Evolutionary conservation across 352 stramenopile species (phyloP).

Genomic region (Globisporangium cederbergense): DNA sequence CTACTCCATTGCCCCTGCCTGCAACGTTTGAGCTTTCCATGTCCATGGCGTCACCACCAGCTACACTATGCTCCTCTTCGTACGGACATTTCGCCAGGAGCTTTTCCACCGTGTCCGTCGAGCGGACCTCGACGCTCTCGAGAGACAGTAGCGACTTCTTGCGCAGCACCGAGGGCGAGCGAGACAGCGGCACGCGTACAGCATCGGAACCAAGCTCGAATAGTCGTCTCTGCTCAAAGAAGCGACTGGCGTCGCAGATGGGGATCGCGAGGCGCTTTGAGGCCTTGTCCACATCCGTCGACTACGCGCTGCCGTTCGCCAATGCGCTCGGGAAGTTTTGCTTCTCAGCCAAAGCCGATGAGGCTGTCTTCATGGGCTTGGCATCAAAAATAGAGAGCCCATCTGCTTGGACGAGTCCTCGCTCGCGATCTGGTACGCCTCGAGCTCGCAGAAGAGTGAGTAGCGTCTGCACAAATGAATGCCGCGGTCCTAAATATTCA

Average conservation of each 20-base stretch:
- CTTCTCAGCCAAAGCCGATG: conserved; percentile 18
- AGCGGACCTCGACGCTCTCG: conserved; percentile 43
- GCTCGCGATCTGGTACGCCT: conserved; percentile 65
- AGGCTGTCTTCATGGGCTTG: conserved; percentile 14
- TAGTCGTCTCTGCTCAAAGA: conserved; percentile 1
- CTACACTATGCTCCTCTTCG: conserved; percentile 15
- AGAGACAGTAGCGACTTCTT: conserved; percentile 2
- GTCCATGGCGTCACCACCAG: conserved; percentile 26
- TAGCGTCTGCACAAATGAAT: conserved; percentile 21
- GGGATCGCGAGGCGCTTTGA: conserved; percentile 39
- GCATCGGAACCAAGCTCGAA: conserved; percentile 12
- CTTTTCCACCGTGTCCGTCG: conserved; percentile 35
- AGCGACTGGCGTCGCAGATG: conserved; percentile 24
- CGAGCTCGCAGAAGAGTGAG: conserved; percentile 66
- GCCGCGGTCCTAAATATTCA: too few relatives aligned
- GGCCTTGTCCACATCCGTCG: conserved; percentile 16
- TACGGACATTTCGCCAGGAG: conserved; percentile 39
- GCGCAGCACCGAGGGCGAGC: conserved; percentile 46
- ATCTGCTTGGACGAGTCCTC: conserved; percentile 38
- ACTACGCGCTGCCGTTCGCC: conserved; percentile 4
- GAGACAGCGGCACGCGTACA: conserved; percentile 31
- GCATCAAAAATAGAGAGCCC: conserved; percentile 47
- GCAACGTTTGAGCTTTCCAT: conserved; percentile 17
- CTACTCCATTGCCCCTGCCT: conserved; percentile 13
- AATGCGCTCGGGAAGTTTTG: conserved; percentile 14